Evolutionary conservation across 768 basidiomycete genomes (phyloP).

Genomic region (Vararia minispora): DNA sequence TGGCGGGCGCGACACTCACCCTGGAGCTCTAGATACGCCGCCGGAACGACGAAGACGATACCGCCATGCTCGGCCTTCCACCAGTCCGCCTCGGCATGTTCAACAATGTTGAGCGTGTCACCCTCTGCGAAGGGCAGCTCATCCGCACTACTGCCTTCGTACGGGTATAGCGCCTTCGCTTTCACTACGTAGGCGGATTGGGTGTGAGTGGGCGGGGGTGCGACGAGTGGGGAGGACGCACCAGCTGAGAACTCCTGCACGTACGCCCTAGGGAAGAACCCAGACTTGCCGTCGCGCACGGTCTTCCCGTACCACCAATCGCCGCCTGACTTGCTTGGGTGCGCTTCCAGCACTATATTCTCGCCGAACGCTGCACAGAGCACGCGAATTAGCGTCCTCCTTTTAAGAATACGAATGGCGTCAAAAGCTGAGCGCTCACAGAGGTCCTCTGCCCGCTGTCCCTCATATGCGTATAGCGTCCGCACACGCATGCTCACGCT

Average conservation of each 20-base stretch:
- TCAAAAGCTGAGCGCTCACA: constrained; percentile 34
- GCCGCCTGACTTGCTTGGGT: constrained; percentile 76
- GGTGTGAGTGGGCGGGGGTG: too few species aligned
- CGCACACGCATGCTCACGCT: constrained; percentile 58
- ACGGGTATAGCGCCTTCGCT: constrained; percentile 76
- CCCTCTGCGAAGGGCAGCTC: constrained; percentile 84
- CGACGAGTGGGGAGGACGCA: constrained; percentile 26
- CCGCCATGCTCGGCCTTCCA: constrained; percentile 92
- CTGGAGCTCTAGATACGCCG: constrained; percentile 80
- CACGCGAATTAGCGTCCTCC: constrained; percentile 7
- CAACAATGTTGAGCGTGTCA: constrained; percentile 68
- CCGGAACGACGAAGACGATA: constrained; percentile 82
- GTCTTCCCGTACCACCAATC: constrained; percentile 92
- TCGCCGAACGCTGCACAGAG: constrained; percentile 55
- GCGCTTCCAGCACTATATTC: constrained; percentile 65
- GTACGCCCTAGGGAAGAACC: constrained; percentile 88
- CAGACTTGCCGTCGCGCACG: constrained; percentile 52
- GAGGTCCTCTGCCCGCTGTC: constrained; percentile 81
- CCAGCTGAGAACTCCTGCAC: constrained; percentile 62
- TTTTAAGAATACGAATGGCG: neutral
- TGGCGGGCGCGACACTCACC: too few species aligned
- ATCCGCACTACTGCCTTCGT: constrained; percentile 57
- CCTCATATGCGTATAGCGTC: constrained; percentile 77
- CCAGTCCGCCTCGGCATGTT: constrained; percentile 81
- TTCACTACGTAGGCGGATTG: constrained; percentile 33